phyloP scores from a whole-genome alignment of 768 basidiomycete species.

The Lentinula raphanica region DNA sequence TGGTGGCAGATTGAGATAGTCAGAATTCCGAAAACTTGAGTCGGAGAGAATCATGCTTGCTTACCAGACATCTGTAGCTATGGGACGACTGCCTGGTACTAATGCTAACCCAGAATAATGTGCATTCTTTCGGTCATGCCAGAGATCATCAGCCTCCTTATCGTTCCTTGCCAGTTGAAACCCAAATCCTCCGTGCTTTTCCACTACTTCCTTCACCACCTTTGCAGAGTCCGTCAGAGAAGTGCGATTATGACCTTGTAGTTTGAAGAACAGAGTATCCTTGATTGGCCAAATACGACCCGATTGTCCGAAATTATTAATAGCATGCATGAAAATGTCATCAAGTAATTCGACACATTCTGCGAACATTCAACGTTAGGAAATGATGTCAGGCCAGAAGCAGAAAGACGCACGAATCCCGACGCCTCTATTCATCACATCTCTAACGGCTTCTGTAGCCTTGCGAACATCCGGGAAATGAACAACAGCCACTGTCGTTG shows the following conservation, averaged over 20 bases:
- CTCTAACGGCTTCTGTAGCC: conserved; percentile 71
- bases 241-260: conserved; percentile 63
- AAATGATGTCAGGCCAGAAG: conserved; percentile 3
- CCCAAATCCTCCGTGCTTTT: conserved; percentile 61
- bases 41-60: no score
- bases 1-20: no score
- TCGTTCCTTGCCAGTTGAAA: conserved; percentile 61
- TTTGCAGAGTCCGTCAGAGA: conserved; percentile 58
- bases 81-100: conserved; percentile 50
- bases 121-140: conserved; percentile 69
- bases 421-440: conserved; percentile 67
- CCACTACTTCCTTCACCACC: conserved; percentile 51
- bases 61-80: conserved; percentile 77
- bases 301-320: conserved; percentile 52
- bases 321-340: conserved; percentile 58
- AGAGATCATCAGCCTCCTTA: conserved; percentile 67
- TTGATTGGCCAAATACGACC: conserved; percentile 51
- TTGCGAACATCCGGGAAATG: conserved; percentile 72
- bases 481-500: conserved; percentile 77
- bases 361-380: conserved; percentile 18
- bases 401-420: conserved; percentile 57
- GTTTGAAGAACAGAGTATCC: conserved; percentile 83
- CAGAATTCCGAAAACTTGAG: no score
- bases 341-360: conserved; percentile 88
- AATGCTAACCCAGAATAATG: conserved; percentile 52